A percentile compares a stretch with the other conserved stretches of the same genome.
Conservation (phyloP, 805 yeast genomes). For the Saccharomyces eubayanus region DNA sequence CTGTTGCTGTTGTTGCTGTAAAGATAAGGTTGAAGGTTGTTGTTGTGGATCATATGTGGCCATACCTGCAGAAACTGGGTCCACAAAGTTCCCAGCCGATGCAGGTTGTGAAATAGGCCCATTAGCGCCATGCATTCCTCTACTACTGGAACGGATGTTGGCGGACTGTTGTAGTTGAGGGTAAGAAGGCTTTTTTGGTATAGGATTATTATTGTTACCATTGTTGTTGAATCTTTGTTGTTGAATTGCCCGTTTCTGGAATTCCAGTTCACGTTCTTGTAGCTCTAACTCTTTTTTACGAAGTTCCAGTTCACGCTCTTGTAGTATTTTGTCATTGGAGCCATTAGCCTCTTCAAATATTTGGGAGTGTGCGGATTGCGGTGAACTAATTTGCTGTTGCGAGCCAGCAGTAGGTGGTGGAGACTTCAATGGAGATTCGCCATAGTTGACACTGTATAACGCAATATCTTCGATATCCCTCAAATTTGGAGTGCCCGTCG, state of each 20-base stretch:
- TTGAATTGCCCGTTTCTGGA: conserved; percentile 25
- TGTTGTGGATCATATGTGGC: conserved; percentile 2
- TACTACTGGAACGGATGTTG: conserved; percentile 14
- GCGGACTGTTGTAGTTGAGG: conserved; percentile 15
- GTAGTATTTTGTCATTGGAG: conserved; percentile 13
- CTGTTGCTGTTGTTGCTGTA: neutral
- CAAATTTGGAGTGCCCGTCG: conserved; percentile 28
- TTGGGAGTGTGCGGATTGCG: conserved; percentile 11
- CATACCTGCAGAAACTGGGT: conserved; percentile 11
- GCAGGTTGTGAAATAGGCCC: conserved; percentile 3
- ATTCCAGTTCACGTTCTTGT: conserved; percentile 30
- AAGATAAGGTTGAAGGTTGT: neutral
- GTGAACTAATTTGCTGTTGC: conserved; percentile 8
- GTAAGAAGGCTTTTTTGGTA: conserved; percentile 13
- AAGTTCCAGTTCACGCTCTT: conserved; percentile 28
- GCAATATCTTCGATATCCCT: conserved; percentile 29
- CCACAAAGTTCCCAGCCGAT: conserved; percentile 16
- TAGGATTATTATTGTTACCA: neutral
- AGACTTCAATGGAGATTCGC: conserved; percentile 20
- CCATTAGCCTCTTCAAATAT: conserved; percentile 7
- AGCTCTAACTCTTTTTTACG: conserved; percentile 29
- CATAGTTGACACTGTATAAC: conserved; percentile 24
- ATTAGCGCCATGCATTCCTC: conserved; percentile 26
- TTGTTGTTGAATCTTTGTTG: conserved; percentile 11
- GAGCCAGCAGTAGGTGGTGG: conserved; percentile 6